Base-by-base conservation (phyloP, 2,329 filamentous ascomycete species). In the Pyrenophora teres region DNA sequence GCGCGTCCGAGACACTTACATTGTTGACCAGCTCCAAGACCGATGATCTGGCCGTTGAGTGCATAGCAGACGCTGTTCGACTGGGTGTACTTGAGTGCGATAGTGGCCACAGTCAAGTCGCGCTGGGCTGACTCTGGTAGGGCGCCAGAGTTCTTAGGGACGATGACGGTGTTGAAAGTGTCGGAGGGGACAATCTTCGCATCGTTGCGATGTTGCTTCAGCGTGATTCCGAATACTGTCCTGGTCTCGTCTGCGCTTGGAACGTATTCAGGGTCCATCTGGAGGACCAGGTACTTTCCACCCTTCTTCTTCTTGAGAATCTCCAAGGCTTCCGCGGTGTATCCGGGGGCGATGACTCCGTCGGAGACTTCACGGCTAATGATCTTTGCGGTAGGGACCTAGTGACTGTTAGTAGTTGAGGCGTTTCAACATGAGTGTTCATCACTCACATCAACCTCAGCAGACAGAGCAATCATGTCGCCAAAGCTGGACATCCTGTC, bases 401-500 rank as follows among this genome's bases (percentile, higher is more conserved):
- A 15, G 12, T 6, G 15, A 15, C 6, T 13, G 32, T 60, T 32
- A 59, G 54, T 10, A 38, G 13, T 23, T 23, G 3, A 36, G 7
- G 25, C 23, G 3, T 1, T 32, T 25, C 7, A 2, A 9, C 6
- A 31, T 16, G n/a, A 23, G 27, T 6, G 10, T 21, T 12, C 16
- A 33, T n/a, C 43, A 56, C 63, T 40, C 49, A 69, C 83, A 74
- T 99, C 94, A 51, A 97, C 92, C 48, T 91, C 78, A 71, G 96
- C 89, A 60, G 91, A 96, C 27, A 97, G 85, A 36, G 93, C 94
- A 72, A 97, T 95, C 74, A 97, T 83, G 75, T 99, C 94, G 59
- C 94, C 94, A 71, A 97, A 99, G 79, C 90, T 96, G 76, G 92
- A 96, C 94, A 97, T 97, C 67, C 94, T 90, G 79, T 99, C 94